These are phyloP conservation scores for Odonthalia washingtoniensis DNA, from an alignment of 31 red algal genomes.

Conservation along the genomic window DNA sequence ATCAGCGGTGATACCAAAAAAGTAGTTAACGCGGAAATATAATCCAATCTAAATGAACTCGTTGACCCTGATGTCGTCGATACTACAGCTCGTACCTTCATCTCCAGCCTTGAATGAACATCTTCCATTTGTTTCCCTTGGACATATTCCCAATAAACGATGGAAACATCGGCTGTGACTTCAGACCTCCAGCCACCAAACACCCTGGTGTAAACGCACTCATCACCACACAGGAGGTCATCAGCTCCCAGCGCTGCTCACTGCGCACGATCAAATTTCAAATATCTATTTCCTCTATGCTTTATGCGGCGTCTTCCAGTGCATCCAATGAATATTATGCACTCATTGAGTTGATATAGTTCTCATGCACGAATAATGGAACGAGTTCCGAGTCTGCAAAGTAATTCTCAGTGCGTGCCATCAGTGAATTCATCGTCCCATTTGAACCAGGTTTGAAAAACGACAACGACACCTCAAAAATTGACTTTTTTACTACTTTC, in stretches of 20 bases:
- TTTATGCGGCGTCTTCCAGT: conserved; percentile 75
- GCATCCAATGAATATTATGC: conserved; percentile 40
- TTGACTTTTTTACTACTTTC: conserved; percentile 66
- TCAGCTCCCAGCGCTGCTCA: conserved; percentile 89
- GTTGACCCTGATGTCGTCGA: conserved; percentile 59
- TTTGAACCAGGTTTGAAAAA: conserved; percentile 64
- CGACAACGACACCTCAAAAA: conserved; percentile 70
- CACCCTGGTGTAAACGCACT: conserved; percentile 74
- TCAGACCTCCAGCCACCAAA: conserved; percentile 65
- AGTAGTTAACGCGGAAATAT: conserved; percentile 71
- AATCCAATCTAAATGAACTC: conserved; percentile 77
- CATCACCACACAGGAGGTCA: conserved; percentile 76
- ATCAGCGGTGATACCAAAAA: conserved; percentile 73
- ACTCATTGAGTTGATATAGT: conserved; percentile 69
- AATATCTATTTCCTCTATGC: conserved; percentile 74
- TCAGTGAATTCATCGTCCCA: conserved; percentile 39
- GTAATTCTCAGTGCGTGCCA: conserved; percentile 49
- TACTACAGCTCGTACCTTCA: conserved; percentile 67
- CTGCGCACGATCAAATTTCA: conserved; percentile 70
- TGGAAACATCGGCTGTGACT: conserved; percentile 68
- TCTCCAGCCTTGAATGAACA: conserved; percentile 83
- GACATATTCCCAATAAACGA: conserved; percentile 89
- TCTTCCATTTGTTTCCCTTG: conserved; percentile 82
- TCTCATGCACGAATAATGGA: conserved; percentile 92
- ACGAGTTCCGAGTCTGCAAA: conserved; percentile 91